Percentiles rank a stretch among this genome's conserved stretches.
Conservation (phyloP, 495 filamentous ascomycete genomes). For the Tuber brumale region DNA sequence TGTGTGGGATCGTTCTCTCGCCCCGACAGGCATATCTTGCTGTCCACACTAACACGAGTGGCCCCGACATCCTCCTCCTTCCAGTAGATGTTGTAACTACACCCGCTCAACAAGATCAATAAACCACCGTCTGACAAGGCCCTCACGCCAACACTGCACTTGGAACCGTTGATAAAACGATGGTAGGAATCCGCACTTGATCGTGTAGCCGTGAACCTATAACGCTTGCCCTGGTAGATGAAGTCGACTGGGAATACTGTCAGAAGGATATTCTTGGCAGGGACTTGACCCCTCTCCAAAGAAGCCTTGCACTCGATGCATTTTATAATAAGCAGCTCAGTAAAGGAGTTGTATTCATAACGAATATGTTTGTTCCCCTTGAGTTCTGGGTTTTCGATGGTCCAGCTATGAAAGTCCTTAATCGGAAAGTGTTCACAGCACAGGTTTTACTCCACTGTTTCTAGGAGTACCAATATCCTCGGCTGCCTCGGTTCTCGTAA, state of each 20-base stretch:
- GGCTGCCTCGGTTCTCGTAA: too few relatives aligned
- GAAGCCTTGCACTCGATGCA: constrained; percentile 69
- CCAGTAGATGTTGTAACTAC: constrained; percentile 98
- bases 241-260: constrained; percentile 97
- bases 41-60: constrained; percentile 91
- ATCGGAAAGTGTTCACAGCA: too few relatives aligned
- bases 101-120: constrained; percentile 76
- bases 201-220: constrained; percentile 96
- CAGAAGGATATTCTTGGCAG: constrained; percentile 90
- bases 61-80: constrained; percentile 87
- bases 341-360: too few relatives aligned
- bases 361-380: too few relatives aligned
- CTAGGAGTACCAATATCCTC: too few relatives aligned
- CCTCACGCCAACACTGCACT: constrained; percentile 87
- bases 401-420: too few relatives aligned
- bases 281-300: constrained; percentile 95
- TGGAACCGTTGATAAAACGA: constrained; percentile 97
- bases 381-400: too few relatives aligned
- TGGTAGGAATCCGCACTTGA: constrained; percentile 93
- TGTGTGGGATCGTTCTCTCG: constrained; percentile 99
- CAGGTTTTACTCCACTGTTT: too few relatives aligned
- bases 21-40: constrained; percentile 94
- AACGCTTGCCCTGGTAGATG: constrained; percentile 90
- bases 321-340: too few relatives aligned
- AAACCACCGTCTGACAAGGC: constrained; percentile 90